Percentiles rank a stretch among this genome's conserved stretches.
Conservation (phyloP, 192 early-diverging fungal species). For the Endogone sp. region DNA sequence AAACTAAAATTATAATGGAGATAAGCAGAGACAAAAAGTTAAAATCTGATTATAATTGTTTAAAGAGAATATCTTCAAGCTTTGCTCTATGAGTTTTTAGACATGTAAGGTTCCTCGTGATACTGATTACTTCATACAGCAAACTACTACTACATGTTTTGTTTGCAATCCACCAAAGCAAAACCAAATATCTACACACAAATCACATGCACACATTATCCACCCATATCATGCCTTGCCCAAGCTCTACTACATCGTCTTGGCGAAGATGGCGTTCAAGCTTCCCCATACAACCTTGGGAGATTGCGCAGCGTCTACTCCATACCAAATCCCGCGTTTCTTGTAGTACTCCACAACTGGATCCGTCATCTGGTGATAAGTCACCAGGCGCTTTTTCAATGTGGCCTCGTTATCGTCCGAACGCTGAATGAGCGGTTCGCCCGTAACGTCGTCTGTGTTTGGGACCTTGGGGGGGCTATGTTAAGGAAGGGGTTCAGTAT, state of each 20-base stretch:
- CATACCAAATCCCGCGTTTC: constrained; percentile 86
- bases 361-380: constrained; percentile 80
- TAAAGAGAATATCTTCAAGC: too few relatives aligned
- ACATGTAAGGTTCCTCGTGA: too few relatives aligned
- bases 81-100: too few relatives aligned
- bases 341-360: constrained; percentile 91
- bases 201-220: too few relatives aligned
- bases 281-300: constrained; percentile 87
- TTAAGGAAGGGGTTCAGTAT: background rate
- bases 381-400: constrained; percentile 84
- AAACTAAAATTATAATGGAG: too few relatives aligned
- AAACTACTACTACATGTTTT: too few relatives aligned
- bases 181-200: too few relatives aligned
- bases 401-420: constrained; percentile 97
- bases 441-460: constrained; percentile 93
- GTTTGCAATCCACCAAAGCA: too few relatives aligned
- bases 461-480: constrained; percentile 80
- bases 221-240: too few relatives aligned
- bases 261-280: constrained; percentile 84
- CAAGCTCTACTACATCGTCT: constrained; percentile 35
- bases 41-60: too few relatives aligned
- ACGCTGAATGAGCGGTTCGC: constrained; percentile 95
- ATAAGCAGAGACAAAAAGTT: too few relatives aligned
- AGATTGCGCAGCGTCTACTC: constrained; percentile 90
- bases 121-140: too few relatives aligned